These are phyloP conservation scores for Benincasa hispida DNA, from an alignment of 306 rosid species.

Conservation along the genomic window DNA sequence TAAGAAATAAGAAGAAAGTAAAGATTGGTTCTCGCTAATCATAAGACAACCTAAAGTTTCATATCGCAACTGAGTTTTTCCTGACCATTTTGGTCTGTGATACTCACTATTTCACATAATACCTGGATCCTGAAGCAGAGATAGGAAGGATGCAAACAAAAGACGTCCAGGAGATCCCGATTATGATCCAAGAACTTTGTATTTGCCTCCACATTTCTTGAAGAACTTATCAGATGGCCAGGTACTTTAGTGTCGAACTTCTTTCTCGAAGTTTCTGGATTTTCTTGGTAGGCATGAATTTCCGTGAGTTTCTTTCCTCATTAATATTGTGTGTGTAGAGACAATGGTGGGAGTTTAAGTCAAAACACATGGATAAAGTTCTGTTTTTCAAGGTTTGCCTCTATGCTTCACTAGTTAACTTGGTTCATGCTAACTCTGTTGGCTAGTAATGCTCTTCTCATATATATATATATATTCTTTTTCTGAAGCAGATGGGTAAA, in stretches of 20 bases:
- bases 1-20: neutral
- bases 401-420: slow-evolving; percentile 9
- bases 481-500: slow-evolving; percentile 69
- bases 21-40: neutral
- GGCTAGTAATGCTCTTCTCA: slow-evolving; percentile 11
- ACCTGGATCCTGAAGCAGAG: slow-evolving; percentile 32
- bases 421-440: neutral
- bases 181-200: slow-evolving; percentile 72
- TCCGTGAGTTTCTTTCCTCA: neutral
- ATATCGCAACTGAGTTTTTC: neutral
- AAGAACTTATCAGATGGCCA: slow-evolving; percentile 67
- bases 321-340: slow-evolving; percentile 29
- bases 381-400: slow-evolving; percentile 70
- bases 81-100: neutral
- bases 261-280: neutral
- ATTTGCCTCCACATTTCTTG: slow-evolving; percentile 59
- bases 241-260: slow-evolving; percentile 25
- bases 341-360: slow-evolving; percentile 99
- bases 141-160: slow-evolving; percentile 51
- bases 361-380: slow-evolving; percentile 91
- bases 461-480: too few species aligned
- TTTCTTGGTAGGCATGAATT: neutral
- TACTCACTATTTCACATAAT: slow-evolving; percentile 10
- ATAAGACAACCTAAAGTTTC: neutral
- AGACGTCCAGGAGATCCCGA: slow-evolving; percentile 59